Base-by-base conservation (phyloP, 129 eudicot genomes). In the Smallanthus sonchifolius region DNA sequence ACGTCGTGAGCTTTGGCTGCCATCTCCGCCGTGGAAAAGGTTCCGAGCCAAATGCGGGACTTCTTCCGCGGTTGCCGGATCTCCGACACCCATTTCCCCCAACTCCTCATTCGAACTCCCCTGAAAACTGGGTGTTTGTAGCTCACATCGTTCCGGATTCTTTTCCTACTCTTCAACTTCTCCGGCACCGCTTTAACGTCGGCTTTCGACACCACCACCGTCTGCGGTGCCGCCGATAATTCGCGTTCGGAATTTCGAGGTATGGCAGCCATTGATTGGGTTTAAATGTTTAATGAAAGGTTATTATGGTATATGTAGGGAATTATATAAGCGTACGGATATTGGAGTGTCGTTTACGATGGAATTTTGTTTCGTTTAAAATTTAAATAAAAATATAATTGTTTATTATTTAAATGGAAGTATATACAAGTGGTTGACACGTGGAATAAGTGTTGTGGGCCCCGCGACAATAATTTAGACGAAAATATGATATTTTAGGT, bases 41-140 rank as follows among this genome's bases (percentile, higher is more conserved):
- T 80, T 5, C 84, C 83, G 13, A 80, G 84, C 84, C 84, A 80
- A 74, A 80, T 80, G 60, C 84, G 84, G 1, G 84, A 57, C 40
- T 74, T 80, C 38, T 80, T 80, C 3, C 84, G 61, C 16, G 84
- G 84, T 49, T 80, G 80, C 1, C 84, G 70, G 57, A 80, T 80
- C 48, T 80, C 84, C 16, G 84, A 80, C 65, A 80, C 84, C 84
- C 84, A 80, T 74, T 80, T 80, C 19, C 84, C 84, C 79, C 84
- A 80, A 16, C 84, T 80, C 7, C 84, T 14, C 84, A 67, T 80
- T 28, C 84, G 56, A 39, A 80, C 84, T 44, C 84, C 84, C 7
- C 76, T 40, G 57, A 17, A 80, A 67, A 80, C 84, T 3, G 84
- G 84, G 49, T 80, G 84, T 36, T 80, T 80, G 66, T 57, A 80